These are phyloP conservation scores for Deakozyma indianensis DNA, from an alignment of 805 yeast species.

Conservation along the genomic window DNA sequence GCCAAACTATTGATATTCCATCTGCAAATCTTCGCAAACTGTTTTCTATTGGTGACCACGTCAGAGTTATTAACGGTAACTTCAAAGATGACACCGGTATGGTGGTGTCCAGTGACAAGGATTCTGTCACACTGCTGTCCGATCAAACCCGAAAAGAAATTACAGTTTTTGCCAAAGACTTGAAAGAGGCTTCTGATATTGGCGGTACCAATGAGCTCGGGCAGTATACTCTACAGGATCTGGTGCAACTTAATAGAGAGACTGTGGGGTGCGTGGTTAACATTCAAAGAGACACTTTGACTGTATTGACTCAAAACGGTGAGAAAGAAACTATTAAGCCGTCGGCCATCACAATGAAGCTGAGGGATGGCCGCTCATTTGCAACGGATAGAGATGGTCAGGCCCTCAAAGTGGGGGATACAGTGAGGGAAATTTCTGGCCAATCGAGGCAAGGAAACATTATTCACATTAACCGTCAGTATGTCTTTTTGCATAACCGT, in stretches of 20 bases:
- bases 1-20: constrained; percentile 64
- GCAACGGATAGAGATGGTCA: constrained; percentile 80
- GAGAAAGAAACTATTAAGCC: constrained; percentile 59
- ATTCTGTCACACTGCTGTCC: constrained; percentile 77
- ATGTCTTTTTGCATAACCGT: constrained; percentile 67
- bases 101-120: constrained; percentile 68
- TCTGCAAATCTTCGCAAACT: constrained; percentile 68
- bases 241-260: constrained; percentile 76
- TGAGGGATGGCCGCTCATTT: constrained; percentile 49
- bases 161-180: constrained; percentile 82
- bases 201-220: constrained; percentile 59
- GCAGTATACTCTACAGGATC: constrained; percentile 73
- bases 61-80: constrained; percentile 80
- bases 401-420: constrained; percentile 79
- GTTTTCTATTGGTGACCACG: constrained; percentile 87
- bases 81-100: constrained; percentile 90
- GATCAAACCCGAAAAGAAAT: constrained; percentile 82
- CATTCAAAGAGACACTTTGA: constrained; percentile 77
- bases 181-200: constrained; percentile 84
- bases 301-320: constrained; percentile 72
- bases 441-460: constrained; percentile 83
- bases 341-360: constrained; percentile 66
- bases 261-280: constrained; percentile 80
- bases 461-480: constrained; percentile 70
- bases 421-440: constrained; percentile 73